Evolutionary conservation across 2,329 filamentous ascomycete species (phyloP).

Genomic region (Calonectria montana): DNA sequence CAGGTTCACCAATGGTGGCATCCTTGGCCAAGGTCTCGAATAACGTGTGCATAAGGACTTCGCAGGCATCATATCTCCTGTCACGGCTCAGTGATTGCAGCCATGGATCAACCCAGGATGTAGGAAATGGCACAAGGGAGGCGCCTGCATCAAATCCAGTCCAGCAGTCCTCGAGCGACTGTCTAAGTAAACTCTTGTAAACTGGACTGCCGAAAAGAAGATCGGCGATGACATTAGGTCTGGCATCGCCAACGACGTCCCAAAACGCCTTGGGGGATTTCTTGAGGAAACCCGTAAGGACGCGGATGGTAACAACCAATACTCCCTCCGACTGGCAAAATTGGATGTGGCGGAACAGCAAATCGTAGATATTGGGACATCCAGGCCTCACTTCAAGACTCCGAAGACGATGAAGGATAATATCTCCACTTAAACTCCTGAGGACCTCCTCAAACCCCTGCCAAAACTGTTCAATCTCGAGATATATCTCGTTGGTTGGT

Average conservation of each 20-base stretch:
- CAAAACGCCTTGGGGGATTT: slow-evolving; percentile 86
- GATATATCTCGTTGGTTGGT: slow-evolving; percentile 48
- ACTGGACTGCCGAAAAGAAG: slow-evolving; percentile 80
- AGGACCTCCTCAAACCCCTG: slow-evolving; percentile 79
- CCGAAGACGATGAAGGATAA: slow-evolving; percentile 82
- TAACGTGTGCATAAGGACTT: slow-evolving; percentile 80
- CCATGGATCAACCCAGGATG: slow-evolving; percentile 83
- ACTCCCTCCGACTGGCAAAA: slow-evolving; percentile 64
- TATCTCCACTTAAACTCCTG: slow-evolving; percentile 75
- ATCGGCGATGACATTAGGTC: slow-evolving; percentile 84
- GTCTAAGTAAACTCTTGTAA: slow-evolving; percentile 70
- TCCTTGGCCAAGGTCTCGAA: slow-evolving; percentile 73
- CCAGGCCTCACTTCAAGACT: slow-evolving; percentile 76
- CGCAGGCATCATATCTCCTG: slow-evolving; percentile 83
- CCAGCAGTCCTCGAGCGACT: slow-evolving; percentile 64
- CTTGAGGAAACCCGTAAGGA: slow-evolving; percentile 76
- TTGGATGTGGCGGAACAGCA: slow-evolving; percentile 67
- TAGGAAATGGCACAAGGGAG: slow-evolving; percentile 70
- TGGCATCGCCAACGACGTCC: slow-evolving; percentile 86
- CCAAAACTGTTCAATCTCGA: slow-evolving; percentile 80
- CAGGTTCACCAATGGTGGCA: slow-evolving; percentile 64
- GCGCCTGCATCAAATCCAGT: slow-evolving; percentile 53
- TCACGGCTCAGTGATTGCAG: slow-evolving; percentile 80
- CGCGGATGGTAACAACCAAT: slow-evolving; percentile 76
- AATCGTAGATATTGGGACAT: slow-evolving; percentile 73